phyloP scores from a whole-genome alignment of 768 basidiomycete species.

The Cubamyces lactineus region DNA sequence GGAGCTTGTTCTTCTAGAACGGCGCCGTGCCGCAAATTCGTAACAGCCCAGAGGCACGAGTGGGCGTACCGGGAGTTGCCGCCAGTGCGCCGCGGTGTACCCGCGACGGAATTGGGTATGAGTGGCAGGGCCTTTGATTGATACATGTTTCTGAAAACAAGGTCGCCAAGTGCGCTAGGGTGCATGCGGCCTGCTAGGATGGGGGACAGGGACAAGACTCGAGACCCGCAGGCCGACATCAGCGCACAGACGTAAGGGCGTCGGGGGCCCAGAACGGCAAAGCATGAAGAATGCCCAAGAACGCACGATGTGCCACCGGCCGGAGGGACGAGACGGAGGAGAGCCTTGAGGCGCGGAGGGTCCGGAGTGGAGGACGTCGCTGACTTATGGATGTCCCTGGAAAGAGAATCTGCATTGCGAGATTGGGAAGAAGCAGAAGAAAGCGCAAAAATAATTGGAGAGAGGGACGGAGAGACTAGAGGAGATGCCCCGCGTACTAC shows the following conservation, averaged over 20 bases:
- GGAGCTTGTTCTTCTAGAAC: constrained; percentile 11
- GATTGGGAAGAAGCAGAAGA: no score
- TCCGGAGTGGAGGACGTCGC: neutral
- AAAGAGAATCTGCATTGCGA: no score
- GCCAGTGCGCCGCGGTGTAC: neutral
- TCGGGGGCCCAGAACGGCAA: neutral
- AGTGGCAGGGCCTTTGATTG: constrained; percentile 9
- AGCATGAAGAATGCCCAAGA: neutral
- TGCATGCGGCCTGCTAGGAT: neutral
- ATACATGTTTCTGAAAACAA: constrained; percentile 14
- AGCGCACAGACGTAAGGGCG: neutral
- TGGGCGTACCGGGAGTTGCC: constrained; percentile 7
- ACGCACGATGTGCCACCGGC: neutral
- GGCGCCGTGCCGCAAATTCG: constrained; percentile 1
- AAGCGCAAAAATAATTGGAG: no score
- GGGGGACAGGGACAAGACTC: constrained; percentile 2
- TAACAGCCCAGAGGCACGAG: neutral
- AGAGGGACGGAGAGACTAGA: no score
- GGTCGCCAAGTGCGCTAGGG: constrained; percentile 2
- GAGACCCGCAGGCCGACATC: neutral
- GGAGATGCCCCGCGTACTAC: constrained; percentile 13
- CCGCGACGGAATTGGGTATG: neutral
- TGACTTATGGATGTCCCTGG: neutral
- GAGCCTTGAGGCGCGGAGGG: neutral
- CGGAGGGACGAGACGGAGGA: neutral